Evolutionary conservation across 2,329 filamentous ascomycete species (phyloP).

Genomic region (Venturia nashicola): DNA sequence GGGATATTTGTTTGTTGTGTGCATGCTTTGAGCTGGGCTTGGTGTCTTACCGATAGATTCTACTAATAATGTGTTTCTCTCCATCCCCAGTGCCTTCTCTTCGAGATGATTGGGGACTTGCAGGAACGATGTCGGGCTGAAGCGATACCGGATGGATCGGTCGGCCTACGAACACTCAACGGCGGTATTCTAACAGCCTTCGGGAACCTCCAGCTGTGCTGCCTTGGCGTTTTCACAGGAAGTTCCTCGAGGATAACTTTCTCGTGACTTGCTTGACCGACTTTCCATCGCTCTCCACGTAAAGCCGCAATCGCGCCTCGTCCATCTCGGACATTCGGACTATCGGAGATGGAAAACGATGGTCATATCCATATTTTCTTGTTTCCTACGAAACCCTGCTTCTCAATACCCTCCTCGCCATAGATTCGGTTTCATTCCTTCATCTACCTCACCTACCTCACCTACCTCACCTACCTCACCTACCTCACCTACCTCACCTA

Average conservation of each 20-base stretch:
- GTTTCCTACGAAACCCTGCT: background rate
- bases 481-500: background rate
- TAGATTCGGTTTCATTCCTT: background rate
- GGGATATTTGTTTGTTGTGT: background rate
- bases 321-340: background rate
- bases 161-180: background rate
- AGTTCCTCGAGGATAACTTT: background rate
- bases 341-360: background rate
- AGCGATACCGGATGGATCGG: background rate
- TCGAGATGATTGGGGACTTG: background rate
- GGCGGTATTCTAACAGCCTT: background rate
- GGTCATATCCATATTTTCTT: background rate
- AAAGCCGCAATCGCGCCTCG: background rate
- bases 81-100: background rate
- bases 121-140: background rate
- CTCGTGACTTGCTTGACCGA: background rate
- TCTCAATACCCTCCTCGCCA: background rate
- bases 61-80: background rate
- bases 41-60: background rate
- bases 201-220: background rate
- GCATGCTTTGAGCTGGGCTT: background rate
- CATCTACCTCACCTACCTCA: background rate
- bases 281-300: background rate
- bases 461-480: background rate
- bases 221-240: background rate